Evolutionary conservation across 2,329 filamentous ascomycete species (phyloP).

Genomic region (Talaromyces sp.): DNA sequence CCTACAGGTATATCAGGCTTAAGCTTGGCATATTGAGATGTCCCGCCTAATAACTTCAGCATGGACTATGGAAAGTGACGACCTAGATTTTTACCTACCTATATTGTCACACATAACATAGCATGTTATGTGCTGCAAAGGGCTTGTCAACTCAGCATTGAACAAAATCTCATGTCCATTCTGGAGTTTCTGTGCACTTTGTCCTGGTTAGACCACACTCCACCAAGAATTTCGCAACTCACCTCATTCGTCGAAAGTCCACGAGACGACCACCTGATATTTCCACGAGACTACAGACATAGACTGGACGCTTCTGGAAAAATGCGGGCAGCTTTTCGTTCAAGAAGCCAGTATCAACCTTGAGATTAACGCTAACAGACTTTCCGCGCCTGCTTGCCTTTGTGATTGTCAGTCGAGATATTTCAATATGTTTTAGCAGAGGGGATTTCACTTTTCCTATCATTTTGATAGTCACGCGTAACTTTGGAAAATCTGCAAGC

Average conservation of each 20-base stretch:
- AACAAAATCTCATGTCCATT: constrained; percentile 58
- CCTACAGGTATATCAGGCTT: constrained; percentile 46
- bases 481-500: constrained; percentile 67
- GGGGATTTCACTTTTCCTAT: constrained; percentile 38
- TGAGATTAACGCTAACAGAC: constrained; percentile 57
- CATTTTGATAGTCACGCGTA: constrained; percentile 52
- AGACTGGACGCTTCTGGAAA: constrained; percentile 63
- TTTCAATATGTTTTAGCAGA: constrained; percentile 29
- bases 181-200: constrained; percentile 61
- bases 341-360: constrained; percentile 64
- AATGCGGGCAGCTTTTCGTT: constrained; percentile 59
- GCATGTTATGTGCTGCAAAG: constrained; percentile 59
- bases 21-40: constrained; percentile 50
- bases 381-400: constrained; percentile 34
- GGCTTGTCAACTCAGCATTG: constrained; percentile 50
- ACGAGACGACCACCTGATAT: constrained; percentile 64
- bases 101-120: constrained; percentile 83
- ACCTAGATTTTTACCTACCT: constrained; percentile 41
- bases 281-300: constrained; percentile 70
- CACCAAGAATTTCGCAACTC: constrained; percentile 27
- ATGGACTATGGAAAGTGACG: neutral
- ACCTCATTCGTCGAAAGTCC: constrained; percentile 63
- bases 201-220: constrained; percentile 12
- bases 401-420: constrained; percentile 2
- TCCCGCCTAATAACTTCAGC: constrained; percentile 46